A percentile compares a stretch with the other conserved stretches of the same genome.
phyloP scores from a whole-genome alignment of 2,329 filamentous ascomycete species.

The Aspergillus sclerotialis region DNA sequence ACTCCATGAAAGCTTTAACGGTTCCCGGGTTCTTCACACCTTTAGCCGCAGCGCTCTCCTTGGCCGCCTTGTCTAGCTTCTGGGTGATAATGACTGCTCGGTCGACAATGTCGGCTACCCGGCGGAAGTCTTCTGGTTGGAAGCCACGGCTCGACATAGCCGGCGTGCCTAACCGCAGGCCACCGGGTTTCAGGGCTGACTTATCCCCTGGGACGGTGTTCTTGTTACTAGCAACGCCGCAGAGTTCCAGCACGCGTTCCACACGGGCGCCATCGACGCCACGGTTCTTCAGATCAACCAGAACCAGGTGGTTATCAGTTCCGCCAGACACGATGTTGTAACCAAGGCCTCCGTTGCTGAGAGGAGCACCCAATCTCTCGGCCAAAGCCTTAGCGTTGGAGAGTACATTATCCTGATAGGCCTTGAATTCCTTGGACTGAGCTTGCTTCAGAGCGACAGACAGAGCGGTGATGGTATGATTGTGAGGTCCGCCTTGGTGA shows the following conservation, averaged over 20 bases:
- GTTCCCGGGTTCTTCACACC: constrained; percentile 96
- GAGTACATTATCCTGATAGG: constrained; percentile 88
- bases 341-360: constrained; percentile 61
- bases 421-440: constrained; percentile 79
- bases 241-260: constrained; percentile 82
- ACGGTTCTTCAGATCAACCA: constrained; percentile 84
- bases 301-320: constrained; percentile 96
- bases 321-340: constrained; percentile 94
- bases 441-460: constrained; percentile 94
- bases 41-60: constrained; percentile 69
- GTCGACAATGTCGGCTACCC: constrained; percentile 80
- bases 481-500: constrained; percentile 97
- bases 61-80: constrained; percentile 60
- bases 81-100: constrained; percentile 72
- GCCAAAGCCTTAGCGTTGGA: constrained; percentile 91
- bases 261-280: constrained; percentile 85
- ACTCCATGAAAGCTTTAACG: constrained; percentile 95
- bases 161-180: constrained; percentile 87
- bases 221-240: constrained; percentile 97
- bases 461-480: constrained; percentile 98
- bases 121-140: constrained; percentile 75
- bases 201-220: constrained; percentile 96
- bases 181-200: constrained; percentile 86
- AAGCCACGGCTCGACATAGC: constrained; percentile 99
- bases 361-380: constrained; percentile 62